Evolutionary conservation across 2,329 filamentous ascomycete species (phyloP).

Genomic region (Pseudocercospora fuligena): DNA sequence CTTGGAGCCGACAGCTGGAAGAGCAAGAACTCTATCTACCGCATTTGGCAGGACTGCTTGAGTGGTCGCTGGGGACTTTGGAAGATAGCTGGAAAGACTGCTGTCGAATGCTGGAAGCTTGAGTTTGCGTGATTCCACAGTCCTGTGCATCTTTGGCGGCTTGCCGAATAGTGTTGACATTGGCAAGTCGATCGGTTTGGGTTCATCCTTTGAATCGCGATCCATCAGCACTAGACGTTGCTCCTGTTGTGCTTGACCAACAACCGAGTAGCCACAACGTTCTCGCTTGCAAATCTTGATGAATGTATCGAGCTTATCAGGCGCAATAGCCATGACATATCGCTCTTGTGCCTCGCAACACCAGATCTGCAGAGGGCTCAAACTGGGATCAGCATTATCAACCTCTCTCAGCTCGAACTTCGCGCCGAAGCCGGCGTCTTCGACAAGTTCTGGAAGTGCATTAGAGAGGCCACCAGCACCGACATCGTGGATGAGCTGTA

Average conservation of each 20-base stretch:
- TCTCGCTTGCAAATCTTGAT: slow-evolving; percentile 75
- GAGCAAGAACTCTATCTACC: slow-evolving; percentile 76
- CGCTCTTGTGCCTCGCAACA: slow-evolving; percentile 96
- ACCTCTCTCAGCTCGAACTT: slow-evolving; percentile 93
- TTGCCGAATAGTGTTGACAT: slow-evolving; percentile 90
- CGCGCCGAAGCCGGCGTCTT: slow-evolving; percentile 89
- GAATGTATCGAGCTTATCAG: slow-evolving; percentile 75
- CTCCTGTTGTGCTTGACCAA: slow-evolving; percentile 76
- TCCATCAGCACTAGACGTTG: slow-evolving; percentile 81
- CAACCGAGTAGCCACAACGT: slow-evolving; percentile 88
- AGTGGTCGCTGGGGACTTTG: slow-evolving; percentile 52
- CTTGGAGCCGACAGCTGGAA: slow-evolving; percentile 94
- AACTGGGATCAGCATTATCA: slow-evolving; percentile 84
- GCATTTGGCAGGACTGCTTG: slow-evolving; percentile 61
- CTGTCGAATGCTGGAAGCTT: slow-evolving; percentile 75
- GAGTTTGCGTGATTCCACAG: slow-evolving; percentile 71
- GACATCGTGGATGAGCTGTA: slow-evolving; percentile 96
- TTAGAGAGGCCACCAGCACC: slow-evolving; percentile 88
- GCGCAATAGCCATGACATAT: slow-evolving; percentile 88
- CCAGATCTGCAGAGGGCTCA: slow-evolving; percentile 97
- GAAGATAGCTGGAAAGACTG: slow-evolving; percentile 69
- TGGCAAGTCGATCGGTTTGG: slow-evolving; percentile 83
- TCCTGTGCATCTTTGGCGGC: slow-evolving; percentile 77
- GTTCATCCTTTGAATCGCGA: slow-evolving; percentile 73
- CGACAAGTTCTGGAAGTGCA: slow-evolving; percentile 85